Percentiles rank a stretch among this genome's conserved stretches.
phyloP scores from a whole-genome alignment of 108 stramenopile genomes.

The Skeletonema grethae region DNA sequence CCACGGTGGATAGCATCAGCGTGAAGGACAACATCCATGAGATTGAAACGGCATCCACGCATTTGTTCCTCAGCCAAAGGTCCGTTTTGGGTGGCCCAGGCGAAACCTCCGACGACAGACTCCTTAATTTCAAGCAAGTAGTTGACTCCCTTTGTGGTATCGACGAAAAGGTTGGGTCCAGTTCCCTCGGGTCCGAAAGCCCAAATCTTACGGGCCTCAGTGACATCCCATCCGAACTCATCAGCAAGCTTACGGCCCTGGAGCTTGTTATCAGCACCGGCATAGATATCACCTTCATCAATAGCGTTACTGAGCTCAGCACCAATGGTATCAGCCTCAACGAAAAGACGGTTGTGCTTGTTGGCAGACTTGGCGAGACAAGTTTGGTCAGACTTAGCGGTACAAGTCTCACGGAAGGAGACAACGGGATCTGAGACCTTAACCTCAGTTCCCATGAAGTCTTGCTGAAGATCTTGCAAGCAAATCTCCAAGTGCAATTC shows the following conservation, averaged over 20 bases:
- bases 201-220: constrained; percentile 99
- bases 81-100: constrained; percentile 97
- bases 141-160: constrained; percentile 99
- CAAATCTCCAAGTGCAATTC: constrained; percentile 99
- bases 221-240: constrained; percentile 97
- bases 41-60: constrained; percentile 96
- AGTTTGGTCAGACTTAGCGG: constrained; percentile 87
- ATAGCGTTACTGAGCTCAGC: constrained; percentile 93
- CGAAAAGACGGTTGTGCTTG: constrained; percentile 99
- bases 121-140: constrained; percentile 99
- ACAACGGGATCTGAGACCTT: constrained; percentile 99
- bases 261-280: constrained; percentile 92
- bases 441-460: constrained; percentile 99
- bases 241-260: constrained; percentile 95
- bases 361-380: constrained; percentile 99
- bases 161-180: constrained; percentile 98
- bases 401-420: constrained; percentile 99
- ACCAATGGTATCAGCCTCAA: constrained; percentile 85
- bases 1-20: constrained; percentile 99
- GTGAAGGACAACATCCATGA: constrained; percentile 99
- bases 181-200: constrained; percentile 99
- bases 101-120: constrained; percentile 98
- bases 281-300: constrained; percentile 93
- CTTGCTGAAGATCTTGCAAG: constrained; percentile 99
- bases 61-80: constrained; percentile 98